A percentile compares a stretch with the other conserved stretches of the same genome.
phyloP scores from a whole-genome alignment of 75 land plant species.

The Sequoiadendron giganteum region DNA sequence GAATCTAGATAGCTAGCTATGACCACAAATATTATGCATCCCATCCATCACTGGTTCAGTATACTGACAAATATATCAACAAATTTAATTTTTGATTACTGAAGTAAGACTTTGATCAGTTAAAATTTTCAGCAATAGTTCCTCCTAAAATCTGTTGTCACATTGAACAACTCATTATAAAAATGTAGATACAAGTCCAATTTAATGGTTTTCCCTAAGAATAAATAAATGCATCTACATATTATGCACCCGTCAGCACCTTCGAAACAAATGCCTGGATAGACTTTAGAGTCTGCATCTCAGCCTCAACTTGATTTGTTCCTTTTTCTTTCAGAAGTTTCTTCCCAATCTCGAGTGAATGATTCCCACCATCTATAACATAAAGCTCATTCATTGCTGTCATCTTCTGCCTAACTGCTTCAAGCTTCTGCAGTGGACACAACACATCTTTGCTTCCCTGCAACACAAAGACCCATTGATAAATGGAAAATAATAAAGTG shows the following conservation, averaged over 20 bases:
- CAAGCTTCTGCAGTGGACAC: constrained; percentile 73
- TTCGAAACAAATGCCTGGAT: constrained; percentile 43
- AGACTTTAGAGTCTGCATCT: constrained; percentile 45
- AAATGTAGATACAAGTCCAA: not conserved
- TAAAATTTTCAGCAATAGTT: not conserved
- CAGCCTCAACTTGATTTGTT: constrained; percentile 52
- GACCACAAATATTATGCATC: not conserved
- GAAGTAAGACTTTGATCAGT: not conserved
- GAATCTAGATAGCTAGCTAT: not conserved
- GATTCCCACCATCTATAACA: constrained; percentile 90
- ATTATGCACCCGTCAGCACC: constrained; percentile 10
- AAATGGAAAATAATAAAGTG: not conserved
- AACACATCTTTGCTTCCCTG: constrained; percentile 86
- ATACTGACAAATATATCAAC: not conserved
- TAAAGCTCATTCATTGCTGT: constrained; percentile 45
- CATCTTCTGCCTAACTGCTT: constrained; percentile 59
- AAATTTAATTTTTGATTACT: not conserved
- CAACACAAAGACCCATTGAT: not conserved
- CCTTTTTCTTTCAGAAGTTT: constrained; percentile 31
- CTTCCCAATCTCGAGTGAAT: constrained; percentile 75
- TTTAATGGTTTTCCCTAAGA: not conserved
- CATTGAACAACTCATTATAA: not conserved
- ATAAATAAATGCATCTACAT: not conserved
- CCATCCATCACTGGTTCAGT: not conserved
- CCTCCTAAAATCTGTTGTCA: not conserved